Evolutionary conservation across 2,329 filamentous ascomycete species (phyloP).

Genomic region (Thelonectria rubi): DNA sequence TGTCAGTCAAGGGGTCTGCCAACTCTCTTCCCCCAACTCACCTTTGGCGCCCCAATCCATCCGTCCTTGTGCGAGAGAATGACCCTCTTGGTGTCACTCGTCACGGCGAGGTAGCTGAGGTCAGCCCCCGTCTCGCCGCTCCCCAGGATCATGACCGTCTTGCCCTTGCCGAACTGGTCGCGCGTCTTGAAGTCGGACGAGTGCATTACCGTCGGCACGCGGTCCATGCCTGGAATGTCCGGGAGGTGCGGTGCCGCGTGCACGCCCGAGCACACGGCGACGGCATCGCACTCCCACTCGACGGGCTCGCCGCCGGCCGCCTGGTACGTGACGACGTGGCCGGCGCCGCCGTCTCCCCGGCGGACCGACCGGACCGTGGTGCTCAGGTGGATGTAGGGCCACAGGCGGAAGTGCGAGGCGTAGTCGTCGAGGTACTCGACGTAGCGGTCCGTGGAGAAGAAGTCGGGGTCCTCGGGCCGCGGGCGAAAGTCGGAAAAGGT

Average conservation of each 20-base stretch:
- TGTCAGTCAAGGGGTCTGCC: background rate
- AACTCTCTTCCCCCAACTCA: background rate
- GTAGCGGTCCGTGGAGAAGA: slow-evolving; percentile 51
- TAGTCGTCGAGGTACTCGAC: slow-evolving; percentile 53
- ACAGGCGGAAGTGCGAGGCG: slow-evolving; percentile 49
- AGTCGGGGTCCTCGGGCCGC: slow-evolving; percentile 50
- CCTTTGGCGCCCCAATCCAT: slow-evolving; percentile 40
- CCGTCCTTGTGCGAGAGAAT: slow-evolving; percentile 54
- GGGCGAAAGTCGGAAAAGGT: slow-evolving; percentile 56
- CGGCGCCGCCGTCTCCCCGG: slow-evolving; percentile 29
- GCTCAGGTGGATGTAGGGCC: slow-evolving; percentile 47
- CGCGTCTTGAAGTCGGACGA: slow-evolving; percentile 53
- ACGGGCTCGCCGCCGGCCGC: slow-evolving; percentile 19
- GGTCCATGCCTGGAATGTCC: slow-evolving; percentile 48
- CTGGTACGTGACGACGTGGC: slow-evolving; percentile 38
- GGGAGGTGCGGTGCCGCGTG: slow-evolving; percentile 51
- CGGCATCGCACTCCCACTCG: slow-evolving; percentile 52
- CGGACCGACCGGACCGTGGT: slow-evolving; percentile 43
- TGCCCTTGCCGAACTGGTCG: slow-evolving; percentile 50
- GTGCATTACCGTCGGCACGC: slow-evolving; percentile 49
- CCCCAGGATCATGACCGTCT: slow-evolving; percentile 53
- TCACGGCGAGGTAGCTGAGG: slow-evolving; percentile 53
- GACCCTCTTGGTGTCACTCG: slow-evolving; percentile 49
- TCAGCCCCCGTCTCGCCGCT: slow-evolving; percentile 56
- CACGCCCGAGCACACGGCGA: slow-evolving; percentile 55